Evolutionary conservation across 495 filamentous ascomycete species (phyloP), one percentile per base, ranked within the genome.

Genomic region (Penicillium tannophilum): DNA sequence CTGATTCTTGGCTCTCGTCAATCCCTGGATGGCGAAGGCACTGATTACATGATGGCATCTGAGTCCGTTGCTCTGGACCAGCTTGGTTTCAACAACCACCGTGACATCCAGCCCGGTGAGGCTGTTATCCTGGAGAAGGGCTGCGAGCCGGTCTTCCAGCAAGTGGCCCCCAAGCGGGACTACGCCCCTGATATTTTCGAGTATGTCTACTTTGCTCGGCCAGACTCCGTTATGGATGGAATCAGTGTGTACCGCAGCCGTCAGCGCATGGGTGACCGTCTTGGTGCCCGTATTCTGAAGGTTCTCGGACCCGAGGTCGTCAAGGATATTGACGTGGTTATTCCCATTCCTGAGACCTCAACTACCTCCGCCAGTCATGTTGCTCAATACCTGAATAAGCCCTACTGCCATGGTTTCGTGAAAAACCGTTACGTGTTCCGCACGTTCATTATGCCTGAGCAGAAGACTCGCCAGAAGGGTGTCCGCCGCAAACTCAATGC

Each of bases 391-490:
- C 77, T 97, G 30, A 82, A 87, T 59, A 93, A 89, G 60, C 90
- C 90, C 3, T 95, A 91, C 70, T 89, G 84, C 58, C 90, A 91
- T 63, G 90, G 84, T 11, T 93, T 97, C 62, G 88, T 96, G 58
- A 97, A 97, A 82, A 97, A 97, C 74, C 86, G 93, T 50, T 98
- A 97, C 72, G 90, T 98, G 49, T 95, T 93, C 81, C 87, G 93
- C 36, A 97, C 93, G 0, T 97, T 97, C 72, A 97, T 97, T 70
- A 92, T 96, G 88, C 92, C 92, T 9, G 88, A 87, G 33, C 93
- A 97, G 70, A 87, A 88, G 64, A 85, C 87, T 23, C 82, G 94
- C 6, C 87, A 96, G 65, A 94, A 78, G 67, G 81, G 81, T 54
- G 77, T 80, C 11, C 76, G 77, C 41, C 76, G 76, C 42, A 79